These are phyloP conservation scores for Urochloa ruziziensis DNA, from an alignment of 176 grass and related monocot genomes.

Conservation along the genomic window DNA sequence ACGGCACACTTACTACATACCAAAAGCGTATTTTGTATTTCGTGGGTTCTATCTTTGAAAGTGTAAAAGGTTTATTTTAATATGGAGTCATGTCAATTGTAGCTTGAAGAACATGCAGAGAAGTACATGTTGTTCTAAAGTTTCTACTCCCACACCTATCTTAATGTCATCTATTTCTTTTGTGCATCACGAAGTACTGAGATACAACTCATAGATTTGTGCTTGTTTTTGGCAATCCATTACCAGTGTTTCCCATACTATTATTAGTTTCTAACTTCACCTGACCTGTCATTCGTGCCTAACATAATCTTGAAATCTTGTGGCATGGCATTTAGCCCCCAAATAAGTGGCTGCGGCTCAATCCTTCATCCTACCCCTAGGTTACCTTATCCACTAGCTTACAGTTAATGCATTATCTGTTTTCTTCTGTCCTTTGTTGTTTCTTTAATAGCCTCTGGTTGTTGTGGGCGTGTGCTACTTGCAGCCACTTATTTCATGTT, in stretches of 20 bases:
- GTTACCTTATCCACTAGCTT: constrained; percentile 48
- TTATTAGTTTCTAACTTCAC: constrained; percentile 22
- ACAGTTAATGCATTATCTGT: constrained; percentile 24
- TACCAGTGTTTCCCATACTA: neutral
- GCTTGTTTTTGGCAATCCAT: too few species aligned
- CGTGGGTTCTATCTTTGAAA: too few species aligned
- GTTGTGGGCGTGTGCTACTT: constrained; percentile 33
- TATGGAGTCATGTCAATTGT: neutral
- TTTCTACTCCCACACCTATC: neutral
- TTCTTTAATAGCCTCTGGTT: constrained; percentile 30
- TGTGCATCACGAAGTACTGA: neutral
- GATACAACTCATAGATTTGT: neutral
- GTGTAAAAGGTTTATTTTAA: too few species aligned
- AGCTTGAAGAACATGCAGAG: neutral
- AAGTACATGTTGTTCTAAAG: constrained; percentile 1
- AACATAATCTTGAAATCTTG: constrained; percentile 49
- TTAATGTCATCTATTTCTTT: constrained; percentile 4
- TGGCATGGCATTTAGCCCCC: constrained; percentile 32
- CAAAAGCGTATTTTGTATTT: too few species aligned
- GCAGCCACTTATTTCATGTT: constrained; percentile 40
- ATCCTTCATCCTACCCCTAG: constrained; percentile 32
- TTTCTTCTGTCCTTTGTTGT: constrained; percentile 31
- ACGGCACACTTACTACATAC: too few species aligned
- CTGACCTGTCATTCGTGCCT: constrained; percentile 5
- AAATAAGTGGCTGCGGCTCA: constrained; percentile 52